A percentile compares a stretch with the other conserved stretches of the same genome.
Evolutionary conservation across 2,329 filamentous ascomycete genomes (phyloP).

Genomic region (Aureobasidium sp.): DNA sequence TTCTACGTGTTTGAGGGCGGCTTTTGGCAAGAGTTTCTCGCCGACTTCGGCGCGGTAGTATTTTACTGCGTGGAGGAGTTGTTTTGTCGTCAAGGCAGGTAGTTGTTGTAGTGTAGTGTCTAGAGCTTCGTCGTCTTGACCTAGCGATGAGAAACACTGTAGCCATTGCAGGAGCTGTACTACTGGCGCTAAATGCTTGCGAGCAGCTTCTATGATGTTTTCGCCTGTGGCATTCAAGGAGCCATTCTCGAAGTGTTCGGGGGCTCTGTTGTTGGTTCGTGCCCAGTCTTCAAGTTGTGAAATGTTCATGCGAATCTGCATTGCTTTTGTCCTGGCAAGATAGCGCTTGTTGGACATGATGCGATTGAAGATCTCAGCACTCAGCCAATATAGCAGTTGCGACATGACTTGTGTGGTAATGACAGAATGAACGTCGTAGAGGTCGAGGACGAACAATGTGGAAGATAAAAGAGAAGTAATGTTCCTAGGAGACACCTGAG

Average conservation of each 20-base stretch:
- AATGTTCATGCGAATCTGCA: constrained; percentile 99
- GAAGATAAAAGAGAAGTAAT: constrained; percentile 93
- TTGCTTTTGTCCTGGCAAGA: constrained; percentile 90
- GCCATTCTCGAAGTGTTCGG: constrained; percentile 91
- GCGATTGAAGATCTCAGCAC: constrained; percentile 92
- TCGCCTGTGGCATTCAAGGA: constrained; percentile 81
- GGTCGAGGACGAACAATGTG: constrained; percentile 89
- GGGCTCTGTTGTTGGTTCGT: constrained; percentile 81
- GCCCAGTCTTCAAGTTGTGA: constrained; percentile 96
- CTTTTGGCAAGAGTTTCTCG: constrained; percentile 84
- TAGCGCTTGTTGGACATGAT: constrained; percentile 97
- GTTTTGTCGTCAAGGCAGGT: constrained; percentile 73
- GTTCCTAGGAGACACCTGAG: constrained; percentile 87
- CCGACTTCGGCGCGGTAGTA: constrained; percentile 93
- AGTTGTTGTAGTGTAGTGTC: constrained; percentile 85
- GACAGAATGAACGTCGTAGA: constrained; percentile 98
- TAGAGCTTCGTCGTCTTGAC: constrained; percentile 81
- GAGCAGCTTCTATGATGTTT: constrained; percentile 74
- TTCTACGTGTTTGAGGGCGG: constrained; percentile 76
- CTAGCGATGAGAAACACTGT: constrained; percentile 92
- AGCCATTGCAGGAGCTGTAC: constrained; percentile 96
- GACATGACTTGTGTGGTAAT: constrained; percentile 88
- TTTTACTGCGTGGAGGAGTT: constrained; percentile 84
- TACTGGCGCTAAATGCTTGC: constrained; percentile 78
- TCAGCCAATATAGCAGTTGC: constrained; percentile 92